These are phyloP conservation scores for Castanea crenata DNA, from an alignment of 306 rosid species.

Conservation along the genomic window DNA sequence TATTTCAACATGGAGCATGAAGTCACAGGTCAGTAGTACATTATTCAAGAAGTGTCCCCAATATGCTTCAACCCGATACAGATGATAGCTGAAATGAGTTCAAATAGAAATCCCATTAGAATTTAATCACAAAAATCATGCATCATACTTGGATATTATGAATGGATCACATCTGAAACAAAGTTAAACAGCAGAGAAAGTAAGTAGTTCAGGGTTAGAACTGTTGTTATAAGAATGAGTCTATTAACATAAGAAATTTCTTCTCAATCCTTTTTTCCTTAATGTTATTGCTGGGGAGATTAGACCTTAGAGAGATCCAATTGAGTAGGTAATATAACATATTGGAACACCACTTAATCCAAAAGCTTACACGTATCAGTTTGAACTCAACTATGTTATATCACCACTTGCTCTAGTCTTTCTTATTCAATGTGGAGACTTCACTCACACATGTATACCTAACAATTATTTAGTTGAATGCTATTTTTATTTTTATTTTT, in stretches of 20 bases:
- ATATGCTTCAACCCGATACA: slow-evolving; percentile 25
- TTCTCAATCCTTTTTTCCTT: background rate
- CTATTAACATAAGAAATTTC: background rate
- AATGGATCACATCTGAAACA: background rate
- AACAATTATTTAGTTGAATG: background rate
- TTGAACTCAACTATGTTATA: too few relatives aligned
- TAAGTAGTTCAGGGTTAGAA: background rate
- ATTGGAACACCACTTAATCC: too few relatives aligned
- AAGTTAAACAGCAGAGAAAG: background rate
- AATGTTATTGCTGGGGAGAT: background rate
- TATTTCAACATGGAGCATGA: background rate
- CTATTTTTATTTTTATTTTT: too few relatives aligned
- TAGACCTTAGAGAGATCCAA: too few relatives aligned
- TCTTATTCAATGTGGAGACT: too few relatives aligned
- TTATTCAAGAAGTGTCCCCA: slow-evolving; percentile 33
- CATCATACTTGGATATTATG: background rate
- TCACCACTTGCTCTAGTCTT: too few relatives aligned
- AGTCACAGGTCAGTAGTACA: background rate
- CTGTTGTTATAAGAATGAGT: background rate
- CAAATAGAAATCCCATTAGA: background rate
- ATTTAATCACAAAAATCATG: background rate
- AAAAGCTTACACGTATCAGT: too few relatives aligned
- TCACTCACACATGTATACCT: too few relatives aligned
- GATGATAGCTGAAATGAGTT: slow-evolving; percentile 20
- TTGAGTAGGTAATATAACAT: too few relatives aligned